A percentile compares a stretch with the other conserved stretches of the same genome.
These are phyloP conservation scores for Boletus coccyginus DNA, from an alignment of 768 basidiomycete genomes.

Conservation along the genomic window DNA sequence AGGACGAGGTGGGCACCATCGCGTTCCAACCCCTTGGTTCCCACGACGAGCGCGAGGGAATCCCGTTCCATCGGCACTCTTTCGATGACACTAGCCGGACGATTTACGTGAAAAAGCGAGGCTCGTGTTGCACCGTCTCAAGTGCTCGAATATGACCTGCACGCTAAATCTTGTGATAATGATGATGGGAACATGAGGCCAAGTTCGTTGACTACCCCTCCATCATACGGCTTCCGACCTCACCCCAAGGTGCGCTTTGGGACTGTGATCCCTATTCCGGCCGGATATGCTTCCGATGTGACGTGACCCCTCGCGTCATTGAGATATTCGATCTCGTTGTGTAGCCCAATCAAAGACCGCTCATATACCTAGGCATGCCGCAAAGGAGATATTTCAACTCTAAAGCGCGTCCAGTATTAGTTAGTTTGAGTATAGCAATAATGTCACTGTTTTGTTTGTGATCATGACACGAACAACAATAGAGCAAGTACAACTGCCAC, in stretches of 20 bases:
- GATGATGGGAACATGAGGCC: not conserved
- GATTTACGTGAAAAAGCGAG: not conserved
- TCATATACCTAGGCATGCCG: too few species aligned
- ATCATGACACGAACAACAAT: constrained; percentile 1
- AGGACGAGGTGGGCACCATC: constrained; percentile 3
- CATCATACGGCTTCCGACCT: not conserved
- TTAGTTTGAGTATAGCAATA: not conserved
- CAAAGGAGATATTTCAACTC: too few species aligned
- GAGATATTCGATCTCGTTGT: constrained; percentile 17
- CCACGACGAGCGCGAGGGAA: not conserved
- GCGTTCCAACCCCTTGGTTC: constrained; percentile 3
- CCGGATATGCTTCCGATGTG: constrained; percentile 8
- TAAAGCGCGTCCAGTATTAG: not conserved
- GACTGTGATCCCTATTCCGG: constrained; percentile 25
- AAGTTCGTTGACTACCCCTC: constrained; percentile 3
- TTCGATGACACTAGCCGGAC: constrained; percentile 14
- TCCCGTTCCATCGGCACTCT: constrained; percentile 6
- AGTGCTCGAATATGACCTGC: constrained; percentile 15
- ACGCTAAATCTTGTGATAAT: too few species aligned
- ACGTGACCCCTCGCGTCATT: not conserved
- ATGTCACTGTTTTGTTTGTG: not conserved
- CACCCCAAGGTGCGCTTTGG: not conserved
- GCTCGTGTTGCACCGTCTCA: not conserved
- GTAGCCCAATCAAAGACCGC: not conserved
- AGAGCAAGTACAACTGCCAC: not conserved